Conservation (phyloP, 2,329 filamentous ascomycete genomes). For the Alternaria tenuissima region DNA sequence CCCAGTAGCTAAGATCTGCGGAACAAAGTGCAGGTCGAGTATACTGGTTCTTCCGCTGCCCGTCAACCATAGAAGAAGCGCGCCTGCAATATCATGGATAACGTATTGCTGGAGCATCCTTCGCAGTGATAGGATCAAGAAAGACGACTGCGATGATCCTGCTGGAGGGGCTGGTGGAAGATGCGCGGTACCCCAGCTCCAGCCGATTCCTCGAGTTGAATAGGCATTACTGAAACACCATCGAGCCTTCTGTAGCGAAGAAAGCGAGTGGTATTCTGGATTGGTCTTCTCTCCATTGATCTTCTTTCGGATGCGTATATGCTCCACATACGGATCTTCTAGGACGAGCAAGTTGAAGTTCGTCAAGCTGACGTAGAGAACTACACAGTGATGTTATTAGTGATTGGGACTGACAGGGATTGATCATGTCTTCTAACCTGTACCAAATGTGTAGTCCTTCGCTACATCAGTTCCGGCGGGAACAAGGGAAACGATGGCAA, state of each 20-base stretch:
- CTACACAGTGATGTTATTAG: not conserved
- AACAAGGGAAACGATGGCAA: not conserved
- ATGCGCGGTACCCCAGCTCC: not conserved
- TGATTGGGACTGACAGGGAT: fast-evolving
- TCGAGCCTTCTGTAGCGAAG: not conserved
- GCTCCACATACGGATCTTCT: not conserved
- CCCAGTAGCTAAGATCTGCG: not conserved
- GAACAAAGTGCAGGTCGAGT: not conserved
- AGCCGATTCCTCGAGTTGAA: not conserved
- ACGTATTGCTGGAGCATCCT: not conserved
- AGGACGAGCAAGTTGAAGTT: not conserved
- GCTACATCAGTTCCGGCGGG: not conserved
- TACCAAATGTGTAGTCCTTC: not conserved
- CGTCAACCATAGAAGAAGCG: not conserved
- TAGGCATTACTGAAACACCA: not conserved
- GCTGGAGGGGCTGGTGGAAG: not conserved
- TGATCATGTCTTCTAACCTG: not conserved
- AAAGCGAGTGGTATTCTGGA: not conserved
- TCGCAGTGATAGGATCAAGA: not conserved
- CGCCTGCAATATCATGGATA: not conserved
- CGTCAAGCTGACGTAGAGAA: not conserved
- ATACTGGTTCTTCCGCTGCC: not conserved
- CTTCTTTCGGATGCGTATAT: not conserved
- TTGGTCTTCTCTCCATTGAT: not conserved
- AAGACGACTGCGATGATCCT: not conserved